Conservation (phyloP, 1,284 basidiomycete genomes). For the Sanghuangporus weigelae region DNA sequence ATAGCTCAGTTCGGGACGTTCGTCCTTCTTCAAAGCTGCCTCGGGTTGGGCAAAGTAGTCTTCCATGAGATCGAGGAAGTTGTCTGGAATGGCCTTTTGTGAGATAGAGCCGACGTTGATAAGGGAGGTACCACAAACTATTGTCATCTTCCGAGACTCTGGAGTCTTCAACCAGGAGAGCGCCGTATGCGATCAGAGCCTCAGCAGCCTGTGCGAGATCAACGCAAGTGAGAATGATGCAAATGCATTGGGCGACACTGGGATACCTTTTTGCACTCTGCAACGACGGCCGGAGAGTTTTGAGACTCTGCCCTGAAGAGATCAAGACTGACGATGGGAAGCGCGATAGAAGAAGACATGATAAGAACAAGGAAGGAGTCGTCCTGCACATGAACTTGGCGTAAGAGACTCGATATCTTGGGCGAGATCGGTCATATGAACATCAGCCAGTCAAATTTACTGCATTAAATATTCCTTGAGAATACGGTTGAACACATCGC, state of each 20-base stretch:
- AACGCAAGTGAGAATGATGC: not conserved
- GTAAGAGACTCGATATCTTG: not conserved
- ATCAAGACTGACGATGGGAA: conserved; percentile 78
- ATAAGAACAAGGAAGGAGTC: not conserved
- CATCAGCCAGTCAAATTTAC: not conserved
- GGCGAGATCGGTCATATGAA: not conserved
- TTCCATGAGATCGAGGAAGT: conserved; percentile 44
- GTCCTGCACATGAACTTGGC: not conserved
- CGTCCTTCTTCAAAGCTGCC: conserved; percentile 61
- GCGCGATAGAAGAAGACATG: conserved; percentile 30
- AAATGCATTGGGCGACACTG: not conserved
- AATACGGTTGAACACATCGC: not conserved
- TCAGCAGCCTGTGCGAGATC: conserved; percentile 55
- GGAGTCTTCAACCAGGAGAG: conserved; percentile 76
- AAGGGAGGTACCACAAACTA: conserved; percentile 40
- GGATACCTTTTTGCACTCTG: conserved; percentile 61
- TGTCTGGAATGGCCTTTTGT: not conserved
- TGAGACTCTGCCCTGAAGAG: conserved; percentile 51
- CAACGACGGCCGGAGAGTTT: conserved; percentile 40
- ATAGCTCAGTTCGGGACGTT: conserved; percentile 73
- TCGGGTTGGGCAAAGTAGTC: conserved; percentile 82
- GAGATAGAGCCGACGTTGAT: not conserved
- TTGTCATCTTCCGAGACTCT: conserved; percentile 83
- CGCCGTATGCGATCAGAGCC: conserved; percentile 77
- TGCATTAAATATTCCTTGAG: too few species aligned